Base-by-base conservation (phyloP, 2,329 filamentous ascomycete genomes). In the Neobulgaria alba region DNA sequence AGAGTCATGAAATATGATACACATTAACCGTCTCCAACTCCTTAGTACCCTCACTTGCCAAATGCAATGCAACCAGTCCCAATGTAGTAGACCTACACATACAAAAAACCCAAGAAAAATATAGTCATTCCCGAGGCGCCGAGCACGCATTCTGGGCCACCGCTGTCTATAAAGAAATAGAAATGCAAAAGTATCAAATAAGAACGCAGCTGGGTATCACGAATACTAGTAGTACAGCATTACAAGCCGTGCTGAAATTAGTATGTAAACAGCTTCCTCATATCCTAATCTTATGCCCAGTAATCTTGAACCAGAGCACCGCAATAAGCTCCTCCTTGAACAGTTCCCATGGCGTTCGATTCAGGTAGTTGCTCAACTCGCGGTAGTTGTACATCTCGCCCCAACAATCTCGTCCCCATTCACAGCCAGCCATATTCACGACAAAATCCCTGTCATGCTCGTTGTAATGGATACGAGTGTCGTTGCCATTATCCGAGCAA, bases 391-490 rank as follows among this genome's bases (percentile, higher is more conserved):
- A 95, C 79, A 98, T 95, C 66, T 98, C 92, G 29, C 82, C 82
- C 90, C 90, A 96, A 63, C 92, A 98, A 65, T 98, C 90, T 36
- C 92, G 78, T 3, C 90, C 90, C 83, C 86, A 96, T 63, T 95
- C 84, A 61, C 92, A 98, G 3, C 92, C 92, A 4, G 92, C 92
- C 90, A 98, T 96, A 63, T 95, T 98, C 56, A 98, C 90, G 34
- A 96, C 54, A 57, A 98, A 95, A 62, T 98, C 92, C 19, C 86
- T 77, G 45, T 93, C 88, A 31, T 77, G 71, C 62, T 92, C 72
- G 52, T 84, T 73, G 61, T 98, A 98, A 64, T 98, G 93, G 47
- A 93, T 82, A 12, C 73, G 72, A 1, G 78, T 74, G 55, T 95
- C 77, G 53, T 84, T 79, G 38, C 77, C 77, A 43, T 82, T 79